Base-by-base conservation (phyloP, 495 filamentous ascomycete genomes). In the Pyrenula massariospora region DNA sequence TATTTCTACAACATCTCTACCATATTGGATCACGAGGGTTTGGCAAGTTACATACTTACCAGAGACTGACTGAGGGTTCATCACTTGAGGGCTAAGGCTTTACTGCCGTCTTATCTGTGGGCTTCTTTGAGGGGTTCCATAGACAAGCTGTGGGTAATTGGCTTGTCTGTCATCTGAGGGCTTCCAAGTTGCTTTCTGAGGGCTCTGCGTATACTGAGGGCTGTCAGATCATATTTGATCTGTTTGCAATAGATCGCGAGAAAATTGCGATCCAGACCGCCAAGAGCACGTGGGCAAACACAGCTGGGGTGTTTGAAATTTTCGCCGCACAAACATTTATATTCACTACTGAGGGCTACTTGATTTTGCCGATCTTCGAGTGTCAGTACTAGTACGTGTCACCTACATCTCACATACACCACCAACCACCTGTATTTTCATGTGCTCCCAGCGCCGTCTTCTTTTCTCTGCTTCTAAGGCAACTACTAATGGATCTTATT, bases 131-230 rank as follows among this genome's bases (percentile, higher is more conserved):
- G 5, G 31, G 31, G 59, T 66, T 62, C 71, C 70, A 73, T 52
- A 52, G 50, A 52, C 50, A 52, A 52, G 50, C n/a, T 24, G 50
- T 52, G 50, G 50, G 50, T 52, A 21, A 52, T 24, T 52, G 8
- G 50, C 22, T 24, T 52, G 22, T 52, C 22, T 24, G 8, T 52
- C 50, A 52, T 52, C 66, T 65, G 72, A 73, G 72, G 72, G 73
- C 73, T 76, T 70, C 70, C 69, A 71, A n/a, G 71, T 70, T 74
- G 62, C 62, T 66, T 73, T 66, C 65, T 66, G 70, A 73, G 70
- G 70, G 70, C 67, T 72, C 66, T 70, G 63, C 70, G 65, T 63
- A 66, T 68, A 25, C 47, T 25, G 42, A 53, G 42, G 53, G 53
- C 31, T 42, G 31, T 15, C 5, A 15, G 31, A 42, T 42, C 31